These are phyloP conservation scores for Ilyonectria mors-panacis DNA, from an alignment of 2,329 filamentous ascomycete species.

Conservation along the genomic window DNA sequence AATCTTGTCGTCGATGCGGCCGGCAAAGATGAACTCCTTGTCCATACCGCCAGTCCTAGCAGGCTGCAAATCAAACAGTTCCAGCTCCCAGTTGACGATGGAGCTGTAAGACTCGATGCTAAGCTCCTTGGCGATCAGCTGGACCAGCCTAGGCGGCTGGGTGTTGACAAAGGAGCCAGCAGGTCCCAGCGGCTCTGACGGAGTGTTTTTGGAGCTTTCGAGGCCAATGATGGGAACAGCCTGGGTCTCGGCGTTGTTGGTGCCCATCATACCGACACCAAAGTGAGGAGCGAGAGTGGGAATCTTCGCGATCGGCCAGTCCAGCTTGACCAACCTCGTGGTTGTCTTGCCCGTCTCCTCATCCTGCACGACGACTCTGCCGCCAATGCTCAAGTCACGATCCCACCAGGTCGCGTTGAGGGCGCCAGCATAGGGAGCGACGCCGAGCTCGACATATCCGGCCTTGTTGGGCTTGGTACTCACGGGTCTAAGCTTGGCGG, in stretches of 20 bases:
- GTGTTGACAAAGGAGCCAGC: slow-evolving; percentile 82
- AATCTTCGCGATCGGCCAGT: slow-evolving; percentile 94
- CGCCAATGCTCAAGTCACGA: slow-evolving; percentile 91
- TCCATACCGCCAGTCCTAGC: slow-evolving; percentile 88
- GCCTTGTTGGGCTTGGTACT: slow-evolving; percentile 87
- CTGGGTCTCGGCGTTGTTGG: slow-evolving; percentile 88
- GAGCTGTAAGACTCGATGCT: slow-evolving; percentile 77
- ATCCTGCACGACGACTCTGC: slow-evolving; percentile 88
- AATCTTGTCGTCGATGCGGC: slow-evolving; percentile 97
- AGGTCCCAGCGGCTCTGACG: slow-evolving; percentile 67
- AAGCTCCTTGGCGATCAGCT: slow-evolving; percentile 85
- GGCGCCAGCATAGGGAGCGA: slow-evolving; percentile 92
- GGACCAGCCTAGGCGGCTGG: slow-evolving; percentile 88
- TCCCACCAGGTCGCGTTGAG: slow-evolving; percentile 97
- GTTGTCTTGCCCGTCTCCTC: slow-evolving; percentile 80
- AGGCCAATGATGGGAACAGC: slow-evolving; percentile 95
- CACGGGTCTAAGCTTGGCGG: slow-evolving; percentile 91
- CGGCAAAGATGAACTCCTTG: slow-evolving; percentile 94
- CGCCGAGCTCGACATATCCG: slow-evolving; percentile 90
- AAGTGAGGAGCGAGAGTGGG: slow-evolving; percentile 96
- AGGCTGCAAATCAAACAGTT: slow-evolving; percentile 92
- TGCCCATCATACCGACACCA: slow-evolving; percentile 78
- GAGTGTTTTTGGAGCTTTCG: slow-evolving; percentile 72
- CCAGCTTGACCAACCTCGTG: slow-evolving; percentile 88
- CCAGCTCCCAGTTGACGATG: slow-evolving; percentile 97